Conservation (phyloP, 2,329 filamentous ascomycete genomes). For the Trichoderma guizhouense region DNA sequence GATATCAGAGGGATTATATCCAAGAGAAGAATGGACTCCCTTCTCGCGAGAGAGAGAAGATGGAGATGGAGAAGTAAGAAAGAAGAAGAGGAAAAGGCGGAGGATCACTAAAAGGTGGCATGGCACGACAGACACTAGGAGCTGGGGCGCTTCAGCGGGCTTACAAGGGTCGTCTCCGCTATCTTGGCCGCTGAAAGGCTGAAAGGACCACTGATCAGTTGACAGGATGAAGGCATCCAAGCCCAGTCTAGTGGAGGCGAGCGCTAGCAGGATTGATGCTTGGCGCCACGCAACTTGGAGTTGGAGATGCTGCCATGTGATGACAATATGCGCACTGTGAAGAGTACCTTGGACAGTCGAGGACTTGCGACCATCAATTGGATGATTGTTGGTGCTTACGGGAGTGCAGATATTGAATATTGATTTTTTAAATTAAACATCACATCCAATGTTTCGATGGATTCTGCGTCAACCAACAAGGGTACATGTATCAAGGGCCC, state of each 20-base stretch:
- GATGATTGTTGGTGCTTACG: not conserved
- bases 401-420: not conserved
- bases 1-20: not conserved
- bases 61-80: not conserved
- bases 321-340: not conserved
- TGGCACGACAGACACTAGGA: not conserved
- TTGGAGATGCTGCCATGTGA: conserved; percentile 1
- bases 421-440: not conserved
- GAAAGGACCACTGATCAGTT: conserved; percentile 4
- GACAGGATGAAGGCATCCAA: not conserved
- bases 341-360: not conserved
- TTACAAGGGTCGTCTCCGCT: conserved; percentile 3
- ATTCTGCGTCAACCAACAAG: not conserved
- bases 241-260: not conserved
- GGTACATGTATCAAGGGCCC: not conserved
- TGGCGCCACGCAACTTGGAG: not conserved
- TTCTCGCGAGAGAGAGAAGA: not conserved
- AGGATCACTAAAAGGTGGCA: not conserved
- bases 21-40: not conserved
- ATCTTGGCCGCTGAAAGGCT: not conserved
- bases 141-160: not conserved
- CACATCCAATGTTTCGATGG: not conserved
- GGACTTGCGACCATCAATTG: not conserved
- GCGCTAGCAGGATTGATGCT: not conserved
- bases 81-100: not conserved